Percentiles rank a stretch among this genome's conserved stretches.
Evolutionary conservation across 768 basidiomycete genomes (phyloP).

Genomic region (Amyloporia xantha): DNA sequence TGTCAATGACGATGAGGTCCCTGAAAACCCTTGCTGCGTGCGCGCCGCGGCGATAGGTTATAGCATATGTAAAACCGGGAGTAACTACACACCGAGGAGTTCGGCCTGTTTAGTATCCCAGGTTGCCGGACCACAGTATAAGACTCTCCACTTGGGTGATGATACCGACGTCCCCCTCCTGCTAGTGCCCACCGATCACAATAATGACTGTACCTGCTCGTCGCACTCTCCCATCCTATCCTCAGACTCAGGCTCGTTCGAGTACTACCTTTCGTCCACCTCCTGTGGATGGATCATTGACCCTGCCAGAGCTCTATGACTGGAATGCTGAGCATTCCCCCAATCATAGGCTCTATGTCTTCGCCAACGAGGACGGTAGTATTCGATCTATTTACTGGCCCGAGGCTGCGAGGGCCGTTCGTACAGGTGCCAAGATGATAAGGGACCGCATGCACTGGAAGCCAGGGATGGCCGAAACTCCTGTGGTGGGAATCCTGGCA

Average conservation of each 20-base stretch:
- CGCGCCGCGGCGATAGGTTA: no score
- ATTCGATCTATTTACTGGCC: constrained; percentile 19
- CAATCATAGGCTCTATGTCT: constrained; percentile 28
- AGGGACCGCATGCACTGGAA: constrained; percentile 5
- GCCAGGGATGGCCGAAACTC: constrained; percentile 7
- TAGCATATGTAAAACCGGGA: no score
- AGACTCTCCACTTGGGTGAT: no score
- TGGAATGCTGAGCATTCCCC: constrained; percentile 26
- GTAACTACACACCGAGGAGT: no score
- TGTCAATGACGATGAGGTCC: no score
- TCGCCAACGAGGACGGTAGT: constrained; percentile 10
- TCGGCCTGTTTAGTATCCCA: no score
- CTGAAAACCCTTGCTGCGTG: no score
- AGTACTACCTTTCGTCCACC: constrained; percentile 26
- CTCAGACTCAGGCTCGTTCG: constrained; percentile 17
- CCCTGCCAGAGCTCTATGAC: constrained; percentile 29
- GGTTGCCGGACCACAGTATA: no score
- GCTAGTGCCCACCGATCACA: no score
- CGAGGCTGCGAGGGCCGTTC: constrained; percentile 22
- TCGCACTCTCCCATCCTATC: background rate
- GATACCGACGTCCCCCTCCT: no score
- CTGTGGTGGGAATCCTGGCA: constrained; percentile 22
- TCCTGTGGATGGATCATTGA: constrained; percentile 25
- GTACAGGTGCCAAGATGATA: constrained; percentile 19
- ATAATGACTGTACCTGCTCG: background rate